Percentiles rank a stretch among this genome's conserved stretches.
phyloP scores from a whole-genome alignment of 1,284 basidiomycete genomes.

The Abortiporus biennis region DNA sequence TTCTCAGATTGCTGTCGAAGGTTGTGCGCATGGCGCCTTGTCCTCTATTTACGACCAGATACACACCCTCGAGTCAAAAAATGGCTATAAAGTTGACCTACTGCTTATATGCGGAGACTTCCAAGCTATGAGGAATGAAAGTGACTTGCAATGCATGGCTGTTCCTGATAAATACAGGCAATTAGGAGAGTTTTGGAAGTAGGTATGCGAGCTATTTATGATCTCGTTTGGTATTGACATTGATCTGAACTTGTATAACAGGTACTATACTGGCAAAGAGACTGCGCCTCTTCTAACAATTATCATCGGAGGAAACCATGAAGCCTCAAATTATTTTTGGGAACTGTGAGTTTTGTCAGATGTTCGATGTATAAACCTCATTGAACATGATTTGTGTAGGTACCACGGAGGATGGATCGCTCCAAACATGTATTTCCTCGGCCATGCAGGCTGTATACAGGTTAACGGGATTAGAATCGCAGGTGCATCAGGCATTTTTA shows the following conservation, averaged over 20 bases:
- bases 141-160: constrained; percentile 87
- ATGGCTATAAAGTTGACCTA: constrained; percentile 71
- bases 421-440: constrained; percentile 95
- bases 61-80: constrained; percentile 49
- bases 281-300: constrained; percentile 86
- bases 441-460: constrained; percentile 84
- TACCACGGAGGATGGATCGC: constrained; percentile 97
- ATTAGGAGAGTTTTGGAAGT: constrained; percentile 85
- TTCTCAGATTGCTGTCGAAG: constrained; percentile 81
- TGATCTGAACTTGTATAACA: constrained; percentile 17
- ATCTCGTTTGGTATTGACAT: neutral
- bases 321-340: constrained; percentile 96
- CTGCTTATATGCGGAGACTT: constrained; percentile 96
- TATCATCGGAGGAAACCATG: constrained; percentile 97
- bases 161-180: constrained; percentile 87
- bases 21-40: constrained; percentile 92
- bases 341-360: constrained; percentile 87
- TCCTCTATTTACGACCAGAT: constrained; percentile 86
- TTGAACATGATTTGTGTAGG: constrained; percentile 29
- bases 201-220: constrained; percentile 21
- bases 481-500: constrained; percentile 93
- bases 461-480: constrained; percentile 85
- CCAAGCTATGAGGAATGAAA: constrained; percentile 83
- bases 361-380: too few relatives aligned
- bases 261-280: constrained; percentile 84